phyloP scores from a whole-genome alignment of 352 stramenopile species.

The Phytophthora pini region DNA sequence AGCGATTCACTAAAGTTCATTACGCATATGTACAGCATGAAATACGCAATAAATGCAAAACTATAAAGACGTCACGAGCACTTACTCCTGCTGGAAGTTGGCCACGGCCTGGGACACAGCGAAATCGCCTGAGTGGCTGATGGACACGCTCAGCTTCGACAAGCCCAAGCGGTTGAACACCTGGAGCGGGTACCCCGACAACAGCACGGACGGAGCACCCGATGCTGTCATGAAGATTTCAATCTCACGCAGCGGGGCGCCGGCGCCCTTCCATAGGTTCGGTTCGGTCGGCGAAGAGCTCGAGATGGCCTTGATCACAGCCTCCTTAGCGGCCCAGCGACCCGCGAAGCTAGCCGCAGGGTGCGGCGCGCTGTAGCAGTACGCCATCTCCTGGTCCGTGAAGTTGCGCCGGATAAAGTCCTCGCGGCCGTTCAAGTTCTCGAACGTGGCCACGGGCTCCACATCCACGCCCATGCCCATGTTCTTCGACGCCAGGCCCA shows the following conservation, averaged over 20 bases:
- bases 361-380: conserved; percentile 82
- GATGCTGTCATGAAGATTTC: conserved; percentile 86
- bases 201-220: conserved; percentile 74
- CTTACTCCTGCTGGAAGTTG: conserved; percentile 55
- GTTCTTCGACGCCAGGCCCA: conserved; percentile 57
- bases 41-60: no score
- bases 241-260: conserved; percentile 82
- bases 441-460: conserved; percentile 85
- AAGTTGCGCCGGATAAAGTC: conserved; percentile 91
- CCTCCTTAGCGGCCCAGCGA: conserved; percentile 90
- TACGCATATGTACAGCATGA: no score
- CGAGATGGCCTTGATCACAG: conserved; percentile 92
- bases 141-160: conserved; percentile 83
- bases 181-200: conserved; percentile 79
- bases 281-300: conserved; percentile 66
- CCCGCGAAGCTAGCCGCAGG: conserved; percentile 88
- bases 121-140: conserved; percentile 91
- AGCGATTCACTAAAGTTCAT: no score
- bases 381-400: conserved; percentile 85
- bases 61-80: neutral
- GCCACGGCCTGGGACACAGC: conserved; percentile 86
- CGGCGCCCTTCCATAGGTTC: conserved; percentile 78
- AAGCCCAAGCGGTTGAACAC: conserved; percentile 82
- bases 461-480: conserved; percentile 86
- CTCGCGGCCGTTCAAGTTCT: conserved; percentile 76